Evolutionary conservation across 2,329 filamentous ascomycete species (phyloP), one percentile per base, ranked within the genome.

Genomic region (Aspergillus hortae): DNA sequence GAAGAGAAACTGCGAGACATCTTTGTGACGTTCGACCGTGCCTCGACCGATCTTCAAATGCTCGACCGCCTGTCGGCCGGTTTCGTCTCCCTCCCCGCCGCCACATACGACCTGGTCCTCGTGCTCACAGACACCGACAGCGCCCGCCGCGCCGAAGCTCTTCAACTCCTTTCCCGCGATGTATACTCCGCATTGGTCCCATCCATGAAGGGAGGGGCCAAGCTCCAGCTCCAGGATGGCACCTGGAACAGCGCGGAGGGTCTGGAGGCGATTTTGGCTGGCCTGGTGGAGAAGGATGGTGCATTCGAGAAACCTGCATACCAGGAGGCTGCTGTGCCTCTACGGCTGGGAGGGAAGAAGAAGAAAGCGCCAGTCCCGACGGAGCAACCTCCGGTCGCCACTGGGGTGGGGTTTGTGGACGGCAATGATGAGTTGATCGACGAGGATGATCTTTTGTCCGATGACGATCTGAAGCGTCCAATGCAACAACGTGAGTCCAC

Each of bases 31-130:
- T 85, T 90, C 75, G 85, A 94, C 70, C 87, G 90, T 67, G 76
- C 80, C 57, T 78, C 81, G 43, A 92, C 91, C 56, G 94, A 99
- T 68, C 80, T 99, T 48, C 94, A 97, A 73, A 99, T 99, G 94
- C 88, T 99, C 56, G 94, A 99, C 75, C 90, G 94, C 47, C 82
- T 99, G 38, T 85, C 89, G 2, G 83, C 89, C 33, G 90, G 90
- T 56, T 79, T 96, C 35, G 89, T 94, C 52, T 78, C 85, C 6
- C 84, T 99, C 0, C 88, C 92, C 1, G 62, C 82, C 49, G 77
- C 83, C 45, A 88, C 89, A 49, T 99, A 99, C 77, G 89, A 95
- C 69, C 74, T 88, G 41, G 82, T 97, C 41, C 82, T 96, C 44
- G 81, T 99, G 49, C 85, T 97, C 56, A 87, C 89, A 57, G 90